Evolutionary conservation across 2,329 filamentous ascomycete species (phyloP), one percentile per base, ranked within the genome.

Genomic region (Magnaporthiopsis rhizophila): DNA sequence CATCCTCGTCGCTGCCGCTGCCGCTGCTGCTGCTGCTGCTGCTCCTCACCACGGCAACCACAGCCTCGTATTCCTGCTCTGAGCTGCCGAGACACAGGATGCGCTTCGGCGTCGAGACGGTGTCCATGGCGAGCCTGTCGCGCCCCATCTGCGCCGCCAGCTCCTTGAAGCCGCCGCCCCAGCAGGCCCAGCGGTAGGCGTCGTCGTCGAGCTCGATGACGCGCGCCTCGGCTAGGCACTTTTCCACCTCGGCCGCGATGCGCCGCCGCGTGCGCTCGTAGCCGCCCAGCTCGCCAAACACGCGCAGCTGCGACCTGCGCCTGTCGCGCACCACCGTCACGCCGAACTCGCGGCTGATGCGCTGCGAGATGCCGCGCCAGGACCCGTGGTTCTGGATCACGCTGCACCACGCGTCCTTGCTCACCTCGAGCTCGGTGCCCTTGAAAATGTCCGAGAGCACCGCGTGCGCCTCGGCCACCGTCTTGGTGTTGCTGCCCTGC

Each of bases 381-480:
- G 18, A 53, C 18, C 5, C 45, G 45, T 53, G 21, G 21, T 53
- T 66, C 45, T 65, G 32, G 24, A 65, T 67, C 8, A 67, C 63
- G 0, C 72, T 63, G 60, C 71, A 68, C 77, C 77, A 80, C 3
- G 78, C 59, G 3, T 64, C 26, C 5, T 68, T 66, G 6, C 62
- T 64, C 24, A 67, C 71, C 6, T 70, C 65, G 57, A 64, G 71
- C 3, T 73, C 70, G 24, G 74, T 65, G 4, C 77, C 78, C 11
- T 65, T 65, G 32, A 79, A 61, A 11, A 79, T 71, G 2, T 62
- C 64, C 7, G 76, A 71, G 8, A 79, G 68, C 6, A 58, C 66
- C 1, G 69, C 67, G 53, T 75, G 76, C 3, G 76, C 75, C 11
- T 66, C 64, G 1, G 70, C 71, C 6, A 79, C 72, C 1, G 67